Evolutionary conservation across 805 yeast species (phyloP).

Genomic region (Candida sithepensis): DNA sequence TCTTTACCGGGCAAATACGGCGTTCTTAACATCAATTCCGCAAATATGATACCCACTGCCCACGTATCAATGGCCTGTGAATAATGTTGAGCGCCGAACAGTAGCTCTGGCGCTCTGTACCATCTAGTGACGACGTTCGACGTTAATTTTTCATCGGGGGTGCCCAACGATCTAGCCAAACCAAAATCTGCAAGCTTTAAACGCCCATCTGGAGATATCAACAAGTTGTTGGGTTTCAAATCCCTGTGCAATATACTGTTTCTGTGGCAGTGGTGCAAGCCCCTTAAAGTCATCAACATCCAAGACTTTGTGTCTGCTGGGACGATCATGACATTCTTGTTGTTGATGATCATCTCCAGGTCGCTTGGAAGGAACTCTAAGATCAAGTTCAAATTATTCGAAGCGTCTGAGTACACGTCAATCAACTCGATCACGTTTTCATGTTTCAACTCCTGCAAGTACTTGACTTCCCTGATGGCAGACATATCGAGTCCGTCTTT

Average conservation of each 20-base stretch:
- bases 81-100: constrained; percentile 86
- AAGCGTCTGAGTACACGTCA: constrained; percentile 73
- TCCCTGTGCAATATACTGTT: constrained; percentile 89
- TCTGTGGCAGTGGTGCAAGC: constrained; percentile 93
- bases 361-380: constrained; percentile 91
- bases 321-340: constrained; percentile 67
- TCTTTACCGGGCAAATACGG: constrained; percentile 94
- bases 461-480: constrained; percentile 90
- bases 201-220: constrained; percentile 82
- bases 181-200: constrained; percentile 98
- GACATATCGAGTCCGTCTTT: constrained; percentile 98
- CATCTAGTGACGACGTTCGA: constrained; percentile 96
- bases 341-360: constrained; percentile 83
- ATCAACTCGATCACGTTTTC: constrained; percentile 80
- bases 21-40: constrained; percentile 90
- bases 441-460: constrained; percentile 76
- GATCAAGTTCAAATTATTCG: constrained; percentile 74
- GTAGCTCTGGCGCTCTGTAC: constrained; percentile 95
- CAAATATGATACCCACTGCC: constrained; percentile 96
- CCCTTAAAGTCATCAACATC: constrained; percentile 91
- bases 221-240: constrained; percentile 86
- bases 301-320: constrained; percentile 90
- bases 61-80: constrained; percentile 89
- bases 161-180: constrained; percentile 78
- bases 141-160: constrained; percentile 73